Conservation (phyloP, 176 grass and related monocot genomes). For the Rhynchospora breviuscula region DNA sequence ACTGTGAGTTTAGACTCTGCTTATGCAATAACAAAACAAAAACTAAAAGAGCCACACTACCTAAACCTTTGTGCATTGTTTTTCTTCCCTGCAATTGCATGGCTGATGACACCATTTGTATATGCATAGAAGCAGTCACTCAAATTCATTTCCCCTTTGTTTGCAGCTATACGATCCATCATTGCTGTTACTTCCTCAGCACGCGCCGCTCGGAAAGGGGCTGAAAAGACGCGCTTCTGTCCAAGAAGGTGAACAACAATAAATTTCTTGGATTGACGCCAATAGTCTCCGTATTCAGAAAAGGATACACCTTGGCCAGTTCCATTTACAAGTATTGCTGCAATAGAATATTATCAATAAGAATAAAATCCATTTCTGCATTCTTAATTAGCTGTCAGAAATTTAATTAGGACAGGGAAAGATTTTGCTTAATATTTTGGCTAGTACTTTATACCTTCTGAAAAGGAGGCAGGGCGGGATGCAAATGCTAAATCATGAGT, state of each 20-base stretch:
- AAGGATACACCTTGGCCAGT: conserved; percentile 38
- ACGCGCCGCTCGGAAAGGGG: conserved; percentile 32
- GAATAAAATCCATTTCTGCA: neutral
- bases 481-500: conserved; percentile 69
- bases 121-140: conserved; percentile 42
- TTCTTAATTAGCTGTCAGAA: neutral
- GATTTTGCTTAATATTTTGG: neutral
- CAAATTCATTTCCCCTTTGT: conserved; percentile 30
- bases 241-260: conserved; percentile 55
- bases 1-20: neutral
- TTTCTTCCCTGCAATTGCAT: conserved; percentile 26
- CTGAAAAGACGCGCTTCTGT: conserved; percentile 30
- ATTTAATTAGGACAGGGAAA: neutral
- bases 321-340: conserved; percentile 23
- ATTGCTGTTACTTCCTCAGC: conserved; percentile 29
- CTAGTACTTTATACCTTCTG: neutral
- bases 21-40: neutral
- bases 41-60: neutral
- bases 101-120: conserved; percentile 44
- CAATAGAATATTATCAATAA: neutral
- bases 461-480: conserved; percentile 36
- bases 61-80: conserved; percentile 10
- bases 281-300: conserved; percentile 45
- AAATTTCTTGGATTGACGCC: conserved; percentile 55
- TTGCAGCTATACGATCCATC: neutral